Evolutionary conservation across 805 yeast species (phyloP), one percentile per base, ranked within the genome.

Genomic region (Starmerella asiatica): DNA sequence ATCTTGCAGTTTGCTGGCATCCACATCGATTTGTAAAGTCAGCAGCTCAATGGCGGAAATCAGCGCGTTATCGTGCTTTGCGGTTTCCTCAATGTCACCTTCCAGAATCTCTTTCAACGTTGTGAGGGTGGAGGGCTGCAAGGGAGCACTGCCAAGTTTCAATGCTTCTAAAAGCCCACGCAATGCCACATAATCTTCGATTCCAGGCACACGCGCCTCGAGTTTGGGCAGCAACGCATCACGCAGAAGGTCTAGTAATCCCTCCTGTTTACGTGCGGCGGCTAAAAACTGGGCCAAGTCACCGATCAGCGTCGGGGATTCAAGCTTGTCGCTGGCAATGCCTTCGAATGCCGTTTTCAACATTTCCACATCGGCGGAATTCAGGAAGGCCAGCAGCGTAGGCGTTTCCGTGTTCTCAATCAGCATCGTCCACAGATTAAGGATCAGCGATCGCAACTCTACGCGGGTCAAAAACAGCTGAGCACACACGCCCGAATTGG

Each of bases 361-460:
- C 3, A 72, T 58, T 21, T 67, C 68, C 0, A 94, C 70, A 47
- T 72, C 68, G 16, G 67, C 64, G n/a, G 69, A 64, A 3, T 93
- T 91, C 39, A 88, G 60, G 55, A 83, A 83, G 0, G 96, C 80
- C 29, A 88, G 63, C 35, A 88, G 60, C 1, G 94, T 84, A 3
- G 94, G 93, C 26, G 76, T 39, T 3, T 34, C 39, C 71, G 21
- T 71, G 75, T 4, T 62, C 60, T 5, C 51, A 47, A 29, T 29
- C 29, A 15, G 55, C 53, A 11, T 46, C 36, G 17, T 53, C 51
- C 21, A 58, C 34, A 32, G 54, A 62, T 4, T 77, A 26, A 82
- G 58, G 1, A 82, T 63, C 9, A 62, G 61, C 24, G 59, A 57
- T 43, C 83, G 70, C 42, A 76, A 61, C 0, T 59, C 49, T 7